Evolutionary conservation across 768 basidiomycete species (phyloP).

Genomic region (Daedaleopsis sinensis): DNA sequence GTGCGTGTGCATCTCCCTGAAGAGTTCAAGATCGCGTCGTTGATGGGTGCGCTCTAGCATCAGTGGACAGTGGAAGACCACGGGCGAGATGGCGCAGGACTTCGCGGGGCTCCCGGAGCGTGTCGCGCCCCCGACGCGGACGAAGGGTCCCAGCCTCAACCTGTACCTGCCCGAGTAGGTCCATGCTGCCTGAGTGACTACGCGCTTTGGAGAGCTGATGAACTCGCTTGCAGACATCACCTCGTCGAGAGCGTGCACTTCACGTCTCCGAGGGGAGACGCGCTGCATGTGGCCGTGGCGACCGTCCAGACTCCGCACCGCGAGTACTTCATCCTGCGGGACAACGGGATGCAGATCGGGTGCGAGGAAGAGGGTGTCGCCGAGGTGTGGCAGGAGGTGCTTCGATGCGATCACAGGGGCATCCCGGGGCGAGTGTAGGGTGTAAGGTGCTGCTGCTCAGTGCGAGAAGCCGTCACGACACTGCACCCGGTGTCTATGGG

Average conservation of each 20-base stretch:
- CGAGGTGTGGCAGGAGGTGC: constrained; percentile 59
- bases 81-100: constrained; percentile 72
- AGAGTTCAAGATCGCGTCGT: not conserved
- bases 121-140: constrained; percentile 13
- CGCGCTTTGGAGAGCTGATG: not conserved
- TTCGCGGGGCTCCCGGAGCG: constrained; percentile 51
- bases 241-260: constrained; percentile 80
- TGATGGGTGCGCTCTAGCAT: constrained; percentile 42
- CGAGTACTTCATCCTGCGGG: constrained; percentile 69
- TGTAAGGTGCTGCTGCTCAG: not conserved
- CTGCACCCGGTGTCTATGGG: too few relatives aligned
- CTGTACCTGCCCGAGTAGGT: constrained; percentile 70
- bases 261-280: constrained; percentile 40
- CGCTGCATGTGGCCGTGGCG: constrained; percentile 66
- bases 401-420: constrained; percentile 47
- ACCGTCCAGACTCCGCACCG: constrained; percentile 69
- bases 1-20: constrained; percentile 39
- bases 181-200: not conserved
- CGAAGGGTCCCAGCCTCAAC: constrained; percentile 41
- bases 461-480: not conserved
- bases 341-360: constrained; percentile 80
- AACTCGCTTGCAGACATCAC: constrained; percentile 54
- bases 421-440: not conserved
- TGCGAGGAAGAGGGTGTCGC: constrained; percentile 75
- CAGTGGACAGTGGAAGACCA: constrained; percentile 70